phyloP scores from a whole-genome alignment of 1,284 basidiomycete species.

The Ceratobasidium sp. region DNA sequence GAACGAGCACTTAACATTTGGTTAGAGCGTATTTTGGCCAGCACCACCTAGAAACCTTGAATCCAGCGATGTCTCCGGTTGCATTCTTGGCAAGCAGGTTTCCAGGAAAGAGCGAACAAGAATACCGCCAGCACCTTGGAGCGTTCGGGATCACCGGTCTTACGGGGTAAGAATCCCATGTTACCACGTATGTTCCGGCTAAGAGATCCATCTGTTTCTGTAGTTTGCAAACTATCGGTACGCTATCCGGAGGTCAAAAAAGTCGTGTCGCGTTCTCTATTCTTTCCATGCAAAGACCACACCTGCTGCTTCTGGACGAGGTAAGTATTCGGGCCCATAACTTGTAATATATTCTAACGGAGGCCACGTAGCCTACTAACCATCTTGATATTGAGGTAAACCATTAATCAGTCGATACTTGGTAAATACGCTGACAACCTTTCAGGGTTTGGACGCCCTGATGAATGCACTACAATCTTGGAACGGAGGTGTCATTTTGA shows the following conservation, averaged over 20 bases:
- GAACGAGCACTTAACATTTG: neutral
- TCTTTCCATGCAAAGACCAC: constrained; percentile 86
- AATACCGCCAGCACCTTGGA: constrained; percentile 93
- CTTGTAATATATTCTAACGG: neutral
- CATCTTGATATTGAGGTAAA: constrained; percentile 90
- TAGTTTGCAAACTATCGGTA: constrained; percentile 80
- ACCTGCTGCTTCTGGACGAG: constrained; percentile 89
- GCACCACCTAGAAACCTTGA: constrained; percentile 94
- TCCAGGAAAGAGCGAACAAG: constrained; percentile 95
- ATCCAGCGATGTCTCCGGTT: constrained; percentile 84
- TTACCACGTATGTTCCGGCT: constrained; percentile 11
- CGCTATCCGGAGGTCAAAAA: constrained; percentile 95
- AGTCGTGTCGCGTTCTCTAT: constrained; percentile 93
- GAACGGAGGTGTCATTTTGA: constrained; percentile 96
- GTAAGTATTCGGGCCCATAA: constrained; percentile 52
- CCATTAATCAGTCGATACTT: constrained; percentile 3
- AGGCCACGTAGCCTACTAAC: constrained; percentile 78
- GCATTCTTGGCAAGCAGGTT: constrained; percentile 89
- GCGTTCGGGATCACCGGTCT: constrained; percentile 98
- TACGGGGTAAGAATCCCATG: constrained; percentile 67
- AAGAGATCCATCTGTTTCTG: constrained; percentile 30
- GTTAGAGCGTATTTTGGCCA: constrained; percentile 90
- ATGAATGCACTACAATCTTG: constrained; percentile 85
- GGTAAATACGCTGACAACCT: neutral
- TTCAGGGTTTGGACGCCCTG: constrained; percentile 88